Conservation (phyloP, 2,329 filamentous ascomycete genomes). For the Fusarium albidum region DNA sequence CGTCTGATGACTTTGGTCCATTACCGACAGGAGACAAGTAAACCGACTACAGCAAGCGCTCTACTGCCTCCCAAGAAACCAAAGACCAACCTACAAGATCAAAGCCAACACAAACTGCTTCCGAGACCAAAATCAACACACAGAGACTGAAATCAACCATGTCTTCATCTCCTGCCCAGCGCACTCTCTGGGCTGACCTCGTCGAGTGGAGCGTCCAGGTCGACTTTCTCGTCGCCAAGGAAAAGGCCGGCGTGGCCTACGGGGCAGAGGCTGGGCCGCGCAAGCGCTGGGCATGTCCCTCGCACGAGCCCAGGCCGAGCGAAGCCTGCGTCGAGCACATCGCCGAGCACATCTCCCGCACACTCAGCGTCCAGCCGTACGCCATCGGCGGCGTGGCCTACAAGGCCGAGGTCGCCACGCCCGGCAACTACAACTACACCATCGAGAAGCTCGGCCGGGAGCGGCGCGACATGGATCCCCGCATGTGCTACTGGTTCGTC, state of each 20-base stretch:
- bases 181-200: background rate
- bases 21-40: too few species aligned
- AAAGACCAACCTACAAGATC: too few species aligned
- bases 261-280: background rate
- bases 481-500: constrained; percentile 23
- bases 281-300: constrained; percentile 31
- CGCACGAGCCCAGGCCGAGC: constrained; percentile 10
- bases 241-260: constrained; percentile 10
- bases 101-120: too few species aligned
- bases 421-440: background rate
- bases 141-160: too few species aligned
- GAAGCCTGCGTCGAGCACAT: constrained; percentile 17
- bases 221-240: constrained; percentile 38
- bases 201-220: constrained; percentile 32
- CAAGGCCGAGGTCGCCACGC: background rate
- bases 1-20: too few species aligned
- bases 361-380: background rate
- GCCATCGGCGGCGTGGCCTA: constrained; percentile 19
- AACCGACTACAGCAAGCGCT: too few species aligned
- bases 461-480: background rate
- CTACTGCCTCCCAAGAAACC: too few species aligned
- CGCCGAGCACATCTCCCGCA: constrained; percentile 9
- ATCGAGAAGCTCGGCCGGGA: background rate
- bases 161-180: background rate
- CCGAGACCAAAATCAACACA: too few species aligned